Evolutionary conservation across 768 basidiomycete species (phyloP), one percentile per base, ranked within the genome.

Genomic region (Mycena rebaudengoi): DNA sequence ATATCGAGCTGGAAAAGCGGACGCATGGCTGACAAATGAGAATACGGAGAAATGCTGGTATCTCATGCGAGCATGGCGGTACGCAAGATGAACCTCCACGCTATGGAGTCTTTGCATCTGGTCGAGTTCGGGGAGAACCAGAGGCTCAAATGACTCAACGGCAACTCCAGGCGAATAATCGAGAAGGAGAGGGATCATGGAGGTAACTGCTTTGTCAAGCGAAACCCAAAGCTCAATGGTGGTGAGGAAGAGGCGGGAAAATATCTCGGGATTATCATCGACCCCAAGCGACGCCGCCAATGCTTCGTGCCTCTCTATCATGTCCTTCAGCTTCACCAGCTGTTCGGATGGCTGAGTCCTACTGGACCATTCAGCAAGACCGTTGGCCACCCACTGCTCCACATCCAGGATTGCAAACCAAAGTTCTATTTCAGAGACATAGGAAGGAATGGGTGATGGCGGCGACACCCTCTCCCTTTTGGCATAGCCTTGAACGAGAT

Each of bases 101-200:
- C 39, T 30, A 8, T 57, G 59, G 18, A 80, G 72, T 4, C 80
- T 73, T 14, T 55, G 40, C 54, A 23, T 84, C 58, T 10, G 62
- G 60, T 20, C 68, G 56, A 4, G 70, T 56, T 53, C 73, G 74
- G 23, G 75, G 3, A 87, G 73, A 8, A 87, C 70, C 23, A 87
- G 75, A 0, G 75, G 60, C 26, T 84, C 74, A n/a, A 86, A 67
- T 23, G 84, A 67, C 4, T 51, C 49, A 3, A 59, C 26, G 1
- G 82, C 76, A 0, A 87, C 69, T 60, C 83, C 84, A 0, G 86
- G 84, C 12, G 83, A 80, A 55, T 83, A 86, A 5, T 79, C 70
- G 0, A 40, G 41, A 6, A 87, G 70, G 11, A 85, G 73, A 3
- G 85, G 80, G 35, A 72, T 70, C 23, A 75, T 70, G 18, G 37